These are phyloP conservation scores for Lentinus tigrinus DNA, from an alignment of 768 basidiomycete species.

Conservation along the genomic window DNA sequence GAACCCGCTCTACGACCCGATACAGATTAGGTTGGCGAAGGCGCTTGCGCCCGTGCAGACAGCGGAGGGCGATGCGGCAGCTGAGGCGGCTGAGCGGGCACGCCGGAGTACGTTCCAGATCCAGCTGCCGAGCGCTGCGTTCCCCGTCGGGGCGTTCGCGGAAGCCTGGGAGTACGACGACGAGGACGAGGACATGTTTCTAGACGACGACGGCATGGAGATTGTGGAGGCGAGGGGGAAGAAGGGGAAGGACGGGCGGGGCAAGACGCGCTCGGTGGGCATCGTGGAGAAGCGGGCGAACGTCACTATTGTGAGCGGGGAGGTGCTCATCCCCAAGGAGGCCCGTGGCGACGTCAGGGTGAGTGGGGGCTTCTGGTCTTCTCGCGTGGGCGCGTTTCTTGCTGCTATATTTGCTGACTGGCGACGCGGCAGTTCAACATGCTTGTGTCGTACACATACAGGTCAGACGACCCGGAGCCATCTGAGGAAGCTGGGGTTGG, in stretches of 20 bases:
- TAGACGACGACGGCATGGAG: slow-evolving; percentile 40
- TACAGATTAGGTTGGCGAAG: slow-evolving; percentile 84
- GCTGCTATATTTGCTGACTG: not conserved
- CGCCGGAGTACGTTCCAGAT: slow-evolving; percentile 76
- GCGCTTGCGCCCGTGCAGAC: slow-evolving; percentile 55
- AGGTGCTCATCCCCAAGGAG: slow-evolving; percentile 82
- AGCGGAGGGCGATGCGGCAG: slow-evolving; percentile 37
- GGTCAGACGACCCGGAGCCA: slow-evolving; percentile 79
- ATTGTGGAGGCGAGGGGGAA: slow-evolving; percentile 30
- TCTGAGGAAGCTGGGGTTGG: slow-evolving; percentile 51
- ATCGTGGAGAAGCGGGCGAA: slow-evolving; percentile 90
- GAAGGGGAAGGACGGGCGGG: slow-evolving; percentile 47
- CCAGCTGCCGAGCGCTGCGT: slow-evolving; percentile 72
- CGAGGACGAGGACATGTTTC: slow-evolving; percentile 78
- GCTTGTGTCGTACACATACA: slow-evolving; percentile 91
- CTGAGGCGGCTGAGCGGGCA: slow-evolving; percentile 47
- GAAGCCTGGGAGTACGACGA: slow-evolving; percentile 99
- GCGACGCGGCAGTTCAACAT: slow-evolving; percentile 73
- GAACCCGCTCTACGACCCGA: slow-evolving; percentile 95
- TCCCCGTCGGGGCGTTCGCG: slow-evolving; percentile 86
- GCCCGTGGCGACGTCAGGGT: slow-evolving; percentile 80
- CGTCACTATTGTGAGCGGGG: slow-evolving; percentile 83
- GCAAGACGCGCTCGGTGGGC: slow-evolving; percentile 60
- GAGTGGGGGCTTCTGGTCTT: slow-evolving; percentile 26
- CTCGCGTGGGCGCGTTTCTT: not conserved